Evolutionary conservation across 495 filamentous ascomycete species (phyloP).

Genomic region (Neurospora sp.): DNA sequence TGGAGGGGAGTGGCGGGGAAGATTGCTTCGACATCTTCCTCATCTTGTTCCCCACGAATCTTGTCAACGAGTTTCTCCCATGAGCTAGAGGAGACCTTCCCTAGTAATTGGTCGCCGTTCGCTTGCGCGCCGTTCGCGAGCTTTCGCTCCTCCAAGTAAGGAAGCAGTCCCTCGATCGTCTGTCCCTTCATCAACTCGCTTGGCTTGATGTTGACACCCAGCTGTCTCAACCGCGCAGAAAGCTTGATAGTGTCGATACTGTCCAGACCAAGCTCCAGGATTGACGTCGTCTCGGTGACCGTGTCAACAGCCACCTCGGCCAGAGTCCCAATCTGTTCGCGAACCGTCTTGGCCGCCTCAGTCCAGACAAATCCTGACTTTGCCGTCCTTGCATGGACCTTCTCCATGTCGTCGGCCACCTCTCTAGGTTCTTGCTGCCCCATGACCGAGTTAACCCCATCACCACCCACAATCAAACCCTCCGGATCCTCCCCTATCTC

Average conservation of each 20-base stretch:
- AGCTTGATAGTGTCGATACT: conserved; percentile 63
- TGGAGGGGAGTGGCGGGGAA: conserved; percentile 66
- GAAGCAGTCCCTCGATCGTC: conserved; percentile 35
- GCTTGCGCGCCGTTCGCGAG: background rate
- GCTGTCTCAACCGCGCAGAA: conserved; percentile 50
- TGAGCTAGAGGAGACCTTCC: background rate
- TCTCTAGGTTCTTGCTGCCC: background rate
- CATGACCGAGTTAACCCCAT: background rate
- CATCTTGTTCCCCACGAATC: conserved; percentile 4
- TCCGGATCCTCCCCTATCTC: conserved; percentile 4
- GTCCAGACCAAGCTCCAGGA: conserved; percentile 56
- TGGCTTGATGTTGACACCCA: conserved; percentile 49
- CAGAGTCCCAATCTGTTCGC: conserved; percentile 50
- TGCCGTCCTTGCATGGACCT: background rate
- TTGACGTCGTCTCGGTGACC: conserved; percentile 44
- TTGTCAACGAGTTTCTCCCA: background rate
- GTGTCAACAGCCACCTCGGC: conserved; percentile 38
- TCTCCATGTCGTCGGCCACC: background rate
- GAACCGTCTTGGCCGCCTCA: conserved; percentile 35
- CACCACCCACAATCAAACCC: background rate
- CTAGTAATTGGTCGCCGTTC: background rate
- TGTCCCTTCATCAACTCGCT: conserved; percentile 60
- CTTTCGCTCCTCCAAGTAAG: background rate
- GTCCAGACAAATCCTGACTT: conserved; percentile 42
- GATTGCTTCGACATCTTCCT: conserved; percentile 34